Base-by-base conservation (phyloP, 108 stramenopile genomes). In the Mediolabrus comicus region DNA sequence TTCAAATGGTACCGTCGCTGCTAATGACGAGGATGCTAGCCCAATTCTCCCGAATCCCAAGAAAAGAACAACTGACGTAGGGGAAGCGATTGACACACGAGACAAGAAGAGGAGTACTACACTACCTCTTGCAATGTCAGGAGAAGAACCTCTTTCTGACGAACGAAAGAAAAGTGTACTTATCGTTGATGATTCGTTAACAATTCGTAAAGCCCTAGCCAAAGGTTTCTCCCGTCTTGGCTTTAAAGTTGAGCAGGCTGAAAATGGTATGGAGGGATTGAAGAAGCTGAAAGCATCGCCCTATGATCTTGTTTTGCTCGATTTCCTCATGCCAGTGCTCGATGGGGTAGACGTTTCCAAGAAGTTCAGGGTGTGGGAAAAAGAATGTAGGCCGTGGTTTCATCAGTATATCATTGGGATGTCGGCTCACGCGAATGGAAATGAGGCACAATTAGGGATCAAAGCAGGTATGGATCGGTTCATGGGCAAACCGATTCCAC, bases 301-400 rank as follows among this genome's bases (percentile, higher is more conserved):
- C 9, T 95, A 86, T 62, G 89, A 91, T 66, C 19, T 95, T 10
- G 83, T 82, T 4, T 32, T 95, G 12, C 83, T 83, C 35, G 90
- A 95, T 61, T 90, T 91, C 69, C 62, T 91, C 31, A 95, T 95
- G 93, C 93, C 93, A 14, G 72, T 92, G 14, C 85, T 90, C 82
- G 90, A 95, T 65, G 93, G 93, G 10, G 39, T 95, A 3, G 88
- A 91, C 53, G 83, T 88, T 63, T 87, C 86, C 36, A 69, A 84
- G 60, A 85, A 89, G 39, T 87, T 78, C 64, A 69, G 91, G 13
- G 65, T 68, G 6, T 88, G 91, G 88, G 91, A 89, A 59, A 59
- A 43, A 32, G 32, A 59, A 0, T 62, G 83, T 31, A 69, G 88
- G 2, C 75, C 83, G 13, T 69, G 69, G 34, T 81, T 83, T 73